Evolutionary conservation across 352 stramenopile genomes (phyloP).

Genomic region (Peronospora tabacina): DNA sequence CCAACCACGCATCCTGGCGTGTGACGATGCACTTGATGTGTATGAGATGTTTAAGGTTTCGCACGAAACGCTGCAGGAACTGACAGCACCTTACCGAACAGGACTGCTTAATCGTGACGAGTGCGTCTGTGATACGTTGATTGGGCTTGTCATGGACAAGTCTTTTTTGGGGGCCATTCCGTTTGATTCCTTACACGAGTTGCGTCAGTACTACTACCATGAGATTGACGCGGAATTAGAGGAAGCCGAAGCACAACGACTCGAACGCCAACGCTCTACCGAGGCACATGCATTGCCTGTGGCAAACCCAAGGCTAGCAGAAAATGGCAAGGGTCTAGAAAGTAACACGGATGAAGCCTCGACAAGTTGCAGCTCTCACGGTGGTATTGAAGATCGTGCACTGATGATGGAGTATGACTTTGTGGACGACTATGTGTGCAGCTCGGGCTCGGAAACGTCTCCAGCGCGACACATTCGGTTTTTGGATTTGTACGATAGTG

Average conservation of each 20-base stretch:
- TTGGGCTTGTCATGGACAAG: slow-evolving; percentile 75
- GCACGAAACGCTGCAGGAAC: slow-evolving; percentile 43
- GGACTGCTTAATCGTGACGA: slow-evolving; percentile 70
- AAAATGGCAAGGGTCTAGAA: not conserved
- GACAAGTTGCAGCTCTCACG: slow-evolving; percentile 20
- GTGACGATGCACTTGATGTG: slow-evolving; percentile 67
- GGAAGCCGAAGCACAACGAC: slow-evolving; percentile 29
- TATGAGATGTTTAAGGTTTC: slow-evolving; percentile 82
- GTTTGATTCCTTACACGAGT: slow-evolving; percentile 65
- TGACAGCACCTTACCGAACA: slow-evolving; percentile 51
- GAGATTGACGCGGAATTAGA: slow-evolving; percentile 54
- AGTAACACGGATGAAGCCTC: slow-evolving; percentile 17
- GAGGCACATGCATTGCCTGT: slow-evolving; percentile 1
- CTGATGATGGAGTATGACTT: slow-evolving; percentile 73
- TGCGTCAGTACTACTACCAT: slow-evolving; percentile 53
- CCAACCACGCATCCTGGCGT: slow-evolving; percentile 58
- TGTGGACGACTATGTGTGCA: slow-evolving; percentile 53
- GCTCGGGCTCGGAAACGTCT: slow-evolving; percentile 39
- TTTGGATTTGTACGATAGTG: slow-evolving; percentile 48
- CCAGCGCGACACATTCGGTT: slow-evolving; percentile 54
- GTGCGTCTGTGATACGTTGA: slow-evolving; percentile 73
- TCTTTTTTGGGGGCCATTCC: slow-evolving; percentile 68
- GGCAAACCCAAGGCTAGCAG: slow-evolving; percentile 1
- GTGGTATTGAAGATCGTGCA: slow-evolving; percentile 22
- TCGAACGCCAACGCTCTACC: slow-evolving; percentile 17